These are phyloP conservation scores for Angomonas deanei DNA, from an alignment of 208 protist genomes.

Conservation along the genomic window DNA sequence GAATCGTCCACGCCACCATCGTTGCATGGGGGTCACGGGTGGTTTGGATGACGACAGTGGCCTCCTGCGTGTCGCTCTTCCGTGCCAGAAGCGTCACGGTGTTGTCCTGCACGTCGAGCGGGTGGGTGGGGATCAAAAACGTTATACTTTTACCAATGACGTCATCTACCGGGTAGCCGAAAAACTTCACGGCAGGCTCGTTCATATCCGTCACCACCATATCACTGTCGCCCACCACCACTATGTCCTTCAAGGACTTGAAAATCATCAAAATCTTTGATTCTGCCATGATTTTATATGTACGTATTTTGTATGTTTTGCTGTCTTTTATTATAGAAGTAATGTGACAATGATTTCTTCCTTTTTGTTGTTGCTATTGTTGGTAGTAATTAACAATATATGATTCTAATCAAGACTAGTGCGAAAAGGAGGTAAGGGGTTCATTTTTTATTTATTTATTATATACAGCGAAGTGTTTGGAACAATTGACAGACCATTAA, in stretches of 20 bases:
- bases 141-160: constrained; percentile 86
- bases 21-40: constrained; percentile 85
- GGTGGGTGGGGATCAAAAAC: constrained; percentile 82
- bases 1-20: constrained; percentile 83
- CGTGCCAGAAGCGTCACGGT: constrained; percentile 70
- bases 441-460: background rate
- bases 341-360: constrained; percentile 7
- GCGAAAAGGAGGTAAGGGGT: background rate
- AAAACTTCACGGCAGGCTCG: constrained; percentile 60
- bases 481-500: background rate
- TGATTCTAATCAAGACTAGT: background rate
- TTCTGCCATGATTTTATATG: constrained; percentile 22
- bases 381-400: background rate
- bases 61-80: constrained; percentile 45
- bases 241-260: constrained; percentile 82
- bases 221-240: constrained; percentile 87
- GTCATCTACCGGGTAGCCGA: constrained; percentile 63
- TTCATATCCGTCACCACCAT: constrained; percentile 90
- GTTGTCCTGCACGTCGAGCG: constrained; percentile 76
- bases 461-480: background rate
- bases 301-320: background rate
- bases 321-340: background rate
- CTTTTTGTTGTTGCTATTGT: constrained; percentile 1
- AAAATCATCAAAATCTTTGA: constrained; percentile 85
- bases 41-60: constrained; percentile 80